Evolutionary conservation across 1,139 yeast species (phyloP), one percentile per base, ranked within the genome.

Genomic region (Candida gigantensis): DNA sequence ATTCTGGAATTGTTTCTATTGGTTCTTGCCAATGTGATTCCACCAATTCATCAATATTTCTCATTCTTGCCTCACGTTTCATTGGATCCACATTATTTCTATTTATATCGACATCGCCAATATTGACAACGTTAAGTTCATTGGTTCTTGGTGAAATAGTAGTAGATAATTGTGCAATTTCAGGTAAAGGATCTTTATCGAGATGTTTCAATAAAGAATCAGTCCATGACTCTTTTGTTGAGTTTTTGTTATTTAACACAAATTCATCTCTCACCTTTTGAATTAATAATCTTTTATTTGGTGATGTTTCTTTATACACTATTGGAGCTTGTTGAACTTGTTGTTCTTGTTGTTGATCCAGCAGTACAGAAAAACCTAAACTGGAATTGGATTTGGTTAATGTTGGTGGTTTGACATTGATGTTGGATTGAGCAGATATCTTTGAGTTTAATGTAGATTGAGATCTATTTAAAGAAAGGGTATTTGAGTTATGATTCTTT

Each of bases 371-470:
- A 43, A 69, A 65, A 2, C 75, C 75, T 34, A 70, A 53, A 6
- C 69, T 53, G 5, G 73, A 68, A 42, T 62, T 69, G 11, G 75
- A 64, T 41, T 65, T 63, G 24, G 57, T 40, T 29, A 68, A 52
- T 4, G 55, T 34, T 7, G 69, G 72, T 6, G 45, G 45, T 31
- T 28, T 36, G 24, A 27, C 25, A 15, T 24, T 34, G 3, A 25
- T 28, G 10, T 13, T 24, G 12, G 25, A 6, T 24, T 32, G 38
- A 7, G 27, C 14, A 11, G 35, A 24, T 13, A 24, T 28, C 7
- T 24, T 37, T 6, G 37, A 9, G 21, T 39, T 50, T 20, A 64
- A 41, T 13, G 58, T 50, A 9, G 71, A 55, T 34, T 63, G 60
- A 3, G 74, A 66, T 40, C 72, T 53, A 34, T 54, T 60, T 41